Evolutionary conservation across 2,329 filamentous ascomycete species (phyloP).

Genomic region (Decorospora gaudefroyi): DNA sequence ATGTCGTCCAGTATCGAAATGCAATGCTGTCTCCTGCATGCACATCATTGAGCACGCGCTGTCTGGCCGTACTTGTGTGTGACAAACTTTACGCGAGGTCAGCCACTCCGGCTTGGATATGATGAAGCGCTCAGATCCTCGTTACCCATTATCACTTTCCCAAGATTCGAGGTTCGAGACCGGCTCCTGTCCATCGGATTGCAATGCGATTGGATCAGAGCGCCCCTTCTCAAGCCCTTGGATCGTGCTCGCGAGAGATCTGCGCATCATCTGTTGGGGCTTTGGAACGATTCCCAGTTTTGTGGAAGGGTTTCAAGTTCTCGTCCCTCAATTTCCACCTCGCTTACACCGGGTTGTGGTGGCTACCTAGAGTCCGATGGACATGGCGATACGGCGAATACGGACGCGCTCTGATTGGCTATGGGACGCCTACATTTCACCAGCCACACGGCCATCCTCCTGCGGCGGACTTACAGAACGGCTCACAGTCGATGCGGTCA

Average conservation of each 20-base stretch:
- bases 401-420: not conserved
- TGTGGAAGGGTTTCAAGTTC: constrained; percentile 21
- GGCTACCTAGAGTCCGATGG: not conserved
- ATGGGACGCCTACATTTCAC: not conserved
- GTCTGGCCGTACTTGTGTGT: constrained; percentile 3
- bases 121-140: constrained; percentile 5
- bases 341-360: constrained; percentile 8
- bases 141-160: constrained; percentile 3
- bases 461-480: not conserved
- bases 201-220: constrained; percentile 11
- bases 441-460: constrained; percentile 3
- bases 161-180: constrained; percentile 7
- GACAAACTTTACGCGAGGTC: constrained; percentile 20
- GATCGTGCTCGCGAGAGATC: constrained; percentile 18
- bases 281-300: constrained; percentile 8
- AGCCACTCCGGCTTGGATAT: constrained; percentile 15
- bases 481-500: constrained; percentile 12
- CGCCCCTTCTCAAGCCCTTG: constrained; percentile 14
- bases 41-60: constrained; percentile 3
- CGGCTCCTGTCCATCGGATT: constrained; percentile 14
- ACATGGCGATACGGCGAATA: constrained; percentile 1
- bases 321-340: constrained; percentile 20
- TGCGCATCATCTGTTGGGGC: constrained; percentile 18
- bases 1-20: constrained; percentile 3
- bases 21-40: constrained; percentile 8